These are phyloP conservation scores for Odontarrhena argentea DNA, from an alignment of 345 rosid species.

Conservation along the genomic window DNA sequence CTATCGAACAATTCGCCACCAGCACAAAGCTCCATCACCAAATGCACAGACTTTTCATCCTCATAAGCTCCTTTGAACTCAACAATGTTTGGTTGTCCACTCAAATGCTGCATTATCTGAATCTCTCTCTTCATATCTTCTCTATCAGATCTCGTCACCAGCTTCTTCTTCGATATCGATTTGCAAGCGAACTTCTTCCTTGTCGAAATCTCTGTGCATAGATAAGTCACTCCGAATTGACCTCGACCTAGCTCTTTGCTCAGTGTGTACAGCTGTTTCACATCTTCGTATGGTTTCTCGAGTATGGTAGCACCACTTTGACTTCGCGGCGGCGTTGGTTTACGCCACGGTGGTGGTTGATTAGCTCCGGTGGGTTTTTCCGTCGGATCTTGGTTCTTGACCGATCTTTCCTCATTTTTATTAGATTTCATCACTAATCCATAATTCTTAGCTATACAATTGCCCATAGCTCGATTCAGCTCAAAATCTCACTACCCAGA, in stretches of 20 bases:
- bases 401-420: conserved; percentile 43
- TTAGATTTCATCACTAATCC: conserved; percentile 25
- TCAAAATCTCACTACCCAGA: conserved; percentile 6
- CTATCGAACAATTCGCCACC: conserved; percentile 91
- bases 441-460: conserved; percentile 48
- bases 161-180: conserved; percentile 75
- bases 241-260: conserved; percentile 83
- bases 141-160: conserved; percentile 54
- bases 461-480: conserved; percentile 45
- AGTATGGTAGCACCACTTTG: conserved; percentile 53
- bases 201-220: conserved; percentile 68
- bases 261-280: conserved; percentile 51
- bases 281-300: conserved; percentile 74
- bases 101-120: conserved; percentile 86
- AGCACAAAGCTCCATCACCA: conserved; percentile 91
- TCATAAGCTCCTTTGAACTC: conserved; percentile 82
- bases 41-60: conserved; percentile 70
- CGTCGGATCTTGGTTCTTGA: conserved; percentile 36
- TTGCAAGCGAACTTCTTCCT: conserved; percentile 73
- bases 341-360: conserved; percentile 42
- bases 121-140: conserved; percentile 82
- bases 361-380: conserved; percentile 21
- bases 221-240: conserved; percentile 80
- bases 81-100: conserved; percentile 84
- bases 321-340: conserved; percentile 32